A percentile compares a stretch with the other conserved stretches of the same genome.
These are phyloP conservation scores for Lathyrus oleraceus DNA, from an alignment of 306 rosid species.

Conservation along the genomic window DNA sequence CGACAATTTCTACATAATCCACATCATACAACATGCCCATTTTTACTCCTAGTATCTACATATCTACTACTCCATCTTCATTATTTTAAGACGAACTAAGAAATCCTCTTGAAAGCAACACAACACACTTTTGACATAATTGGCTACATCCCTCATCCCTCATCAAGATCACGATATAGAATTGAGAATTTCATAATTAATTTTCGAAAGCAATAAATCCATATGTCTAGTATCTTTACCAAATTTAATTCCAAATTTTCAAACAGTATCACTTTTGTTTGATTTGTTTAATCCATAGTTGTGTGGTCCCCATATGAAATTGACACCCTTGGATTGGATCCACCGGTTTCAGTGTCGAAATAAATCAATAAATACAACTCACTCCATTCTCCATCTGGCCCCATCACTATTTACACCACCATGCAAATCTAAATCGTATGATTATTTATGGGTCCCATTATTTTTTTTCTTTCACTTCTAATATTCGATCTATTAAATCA, in stretches of 20 bases:
- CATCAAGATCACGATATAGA: constrained; percentile 24
- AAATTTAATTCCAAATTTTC: constrained; percentile 29
- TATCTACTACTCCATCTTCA: constrained; percentile 8
- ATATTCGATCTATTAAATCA: no score
- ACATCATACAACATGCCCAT: background rate
- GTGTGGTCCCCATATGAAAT: constrained; percentile 40
- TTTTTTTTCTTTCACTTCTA: no score
- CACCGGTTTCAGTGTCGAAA: constrained; percentile 39
- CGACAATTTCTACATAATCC: constrained; percentile 5
- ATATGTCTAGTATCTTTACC: constrained; percentile 26
- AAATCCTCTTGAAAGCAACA: constrained; percentile 45
- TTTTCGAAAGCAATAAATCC: constrained; percentile 32
- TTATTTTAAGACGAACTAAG: background rate
- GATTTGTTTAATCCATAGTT: background rate
- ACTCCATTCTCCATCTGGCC: background rate
- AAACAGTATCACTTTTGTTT: background rate
- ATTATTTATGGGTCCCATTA: constrained; percentile 4
- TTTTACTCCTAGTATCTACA: background rate
- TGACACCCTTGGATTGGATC: constrained; percentile 37
- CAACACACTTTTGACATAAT: constrained; percentile 8
- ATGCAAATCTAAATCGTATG: constrained; percentile 11
- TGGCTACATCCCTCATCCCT: constrained; percentile 28
- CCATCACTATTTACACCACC: constrained; percentile 28
- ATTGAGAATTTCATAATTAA: constrained; percentile 34
- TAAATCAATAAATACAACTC: constrained; percentile 21